These are phyloP conservation scores for Leccinum obscurum DNA, from an alignment of 768 basidiomycete species.

Conservation along the genomic window DNA sequence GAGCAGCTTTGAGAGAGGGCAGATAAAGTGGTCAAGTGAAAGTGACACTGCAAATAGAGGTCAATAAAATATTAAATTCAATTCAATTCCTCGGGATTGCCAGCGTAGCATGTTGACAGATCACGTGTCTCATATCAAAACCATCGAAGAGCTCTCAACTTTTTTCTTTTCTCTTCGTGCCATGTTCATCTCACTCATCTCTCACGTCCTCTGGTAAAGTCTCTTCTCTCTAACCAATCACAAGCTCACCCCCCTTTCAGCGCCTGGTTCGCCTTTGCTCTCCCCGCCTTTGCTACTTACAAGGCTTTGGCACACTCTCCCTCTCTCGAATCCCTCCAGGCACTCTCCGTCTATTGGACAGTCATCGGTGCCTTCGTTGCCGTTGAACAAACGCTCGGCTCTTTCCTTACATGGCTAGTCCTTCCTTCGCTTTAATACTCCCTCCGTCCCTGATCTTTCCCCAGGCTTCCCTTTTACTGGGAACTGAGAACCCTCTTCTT, in stretches of 20 bases:
- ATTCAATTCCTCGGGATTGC: neutral
- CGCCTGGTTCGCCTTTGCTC: conserved; percentile 69
- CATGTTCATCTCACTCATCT: conserved; percentile 46
- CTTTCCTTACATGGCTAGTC: conserved; percentile 64
- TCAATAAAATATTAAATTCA: conserved; percentile 16
- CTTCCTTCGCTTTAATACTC: neutral
- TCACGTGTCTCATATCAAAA: neutral
- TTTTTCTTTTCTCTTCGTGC: neutral
- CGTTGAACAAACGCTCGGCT: conserved; percentile 62
- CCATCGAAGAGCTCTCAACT: neutral
- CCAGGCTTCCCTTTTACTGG: conserved; percentile 77
- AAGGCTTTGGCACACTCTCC: conserved; percentile 62
- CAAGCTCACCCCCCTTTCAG: conserved; percentile 30
- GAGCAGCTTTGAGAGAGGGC: conserved; percentile 41
- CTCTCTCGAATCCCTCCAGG: conserved; percentile 52
- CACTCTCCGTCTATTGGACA: conserved; percentile 64
- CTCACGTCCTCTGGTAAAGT: conserved; percentile 49
- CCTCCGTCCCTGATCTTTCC: conserved; percentile 13
- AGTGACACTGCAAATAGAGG: neutral
- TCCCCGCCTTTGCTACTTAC: conserved; percentile 66
- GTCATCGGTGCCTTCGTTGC: conserved; percentile 61
- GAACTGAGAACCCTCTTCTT: conserved; percentile 68
- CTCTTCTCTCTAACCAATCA: too few relatives aligned
- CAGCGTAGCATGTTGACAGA: neutral
- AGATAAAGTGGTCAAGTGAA: conserved; percentile 8